These are phyloP conservation scores for Aotearoamyces nothofagi DNA, from an alignment of 2,329 filamentous ascomycete species.

Conservation along the genomic window DNA sequence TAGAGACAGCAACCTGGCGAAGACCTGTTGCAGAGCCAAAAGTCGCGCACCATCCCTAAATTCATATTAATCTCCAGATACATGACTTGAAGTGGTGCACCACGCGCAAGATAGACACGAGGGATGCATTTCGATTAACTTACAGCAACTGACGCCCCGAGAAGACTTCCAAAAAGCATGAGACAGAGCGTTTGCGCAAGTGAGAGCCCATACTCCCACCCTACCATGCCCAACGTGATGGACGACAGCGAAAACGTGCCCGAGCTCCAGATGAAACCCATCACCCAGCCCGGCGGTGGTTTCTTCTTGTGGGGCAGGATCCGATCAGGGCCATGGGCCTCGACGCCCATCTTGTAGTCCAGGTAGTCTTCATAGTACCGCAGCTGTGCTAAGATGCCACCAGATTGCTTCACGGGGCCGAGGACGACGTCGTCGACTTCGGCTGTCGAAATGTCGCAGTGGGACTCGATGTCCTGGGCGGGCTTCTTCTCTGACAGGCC, in stretches of 20 bases:
- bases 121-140: slow-evolving; percentile 5
- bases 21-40: slow-evolving; percentile 33
- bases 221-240: slow-evolving; percentile 35
- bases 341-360: slow-evolving; percentile 31
- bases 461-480: not conserved
- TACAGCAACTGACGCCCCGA: slow-evolving; percentile 25
- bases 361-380: slow-evolving; percentile 26
- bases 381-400: slow-evolving; percentile 21
- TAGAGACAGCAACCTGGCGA: slow-evolving; percentile 32
- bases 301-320: slow-evolving; percentile 28
- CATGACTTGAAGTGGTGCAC: no score
- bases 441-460: not conserved
- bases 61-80: no score
- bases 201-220: slow-evolving; percentile 30
- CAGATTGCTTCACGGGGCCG: no score
- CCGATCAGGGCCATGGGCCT: slow-evolving; percentile 29
- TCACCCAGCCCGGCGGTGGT: slow-evolving; percentile 24
- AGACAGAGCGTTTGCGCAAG: slow-evolving; percentile 28
- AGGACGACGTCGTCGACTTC: not conserved
- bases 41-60: slow-evolving; percentile 30
- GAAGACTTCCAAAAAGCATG: slow-evolving; percentile 28
- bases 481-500: slow-evolving; percentile 1
- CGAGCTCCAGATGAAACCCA: slow-evolving; percentile 36
- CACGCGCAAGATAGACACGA: no score
- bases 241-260: slow-evolving; percentile 34